Evolutionary conservation across 2,329 filamentous ascomycete genomes (phyloP), one percentile per base, ranked within the genome.

Genomic region (Periconia sp.): DNA sequence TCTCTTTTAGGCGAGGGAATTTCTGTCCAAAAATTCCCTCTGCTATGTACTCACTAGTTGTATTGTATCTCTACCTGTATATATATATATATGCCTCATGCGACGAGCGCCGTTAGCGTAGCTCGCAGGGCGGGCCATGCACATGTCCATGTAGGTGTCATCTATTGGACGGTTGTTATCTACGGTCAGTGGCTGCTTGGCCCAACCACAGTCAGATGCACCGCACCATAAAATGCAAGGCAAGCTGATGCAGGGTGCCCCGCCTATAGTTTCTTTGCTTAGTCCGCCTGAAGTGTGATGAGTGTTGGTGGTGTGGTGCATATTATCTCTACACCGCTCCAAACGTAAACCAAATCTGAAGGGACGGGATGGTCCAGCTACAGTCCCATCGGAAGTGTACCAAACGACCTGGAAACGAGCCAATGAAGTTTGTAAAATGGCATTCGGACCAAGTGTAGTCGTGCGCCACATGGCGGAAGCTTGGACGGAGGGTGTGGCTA

Each of bases 1-100:
- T 17, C 43, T 71, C 14, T 71, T 71, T 51, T 69, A 68, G 56
- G 23, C n/a, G 37, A 47, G 41, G 14, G 11, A 11, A 18, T 11
- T 46, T 18, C 27, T 30, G n/a, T 15, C 14, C 2, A 33, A 15
- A 15, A 18, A 18, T 2, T 33, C 14, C 44, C 6, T 33, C 23
- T 27, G 45, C 41, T 53, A 50, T 50, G 44, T 60, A 53, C 35
- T 18, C 31, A 35, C 20, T 11, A 17, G 15, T 11, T 45, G 30
- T 45, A 37, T 33, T 45, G 30, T 41, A n/a, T n/a, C n/a, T n/a
- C 45, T 30, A 46, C 15, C 53, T 50, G 15, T 27, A 27, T 27
- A 27, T 41, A 27, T 27, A 27, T 41, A 37, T 23, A 41, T 20
- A n/a, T 27, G 23, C 23, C 23, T 27, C 23, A 27, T 27, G 23